Evolutionary conservation across 2,329 filamentous ascomycete genomes (phyloP), one percentile per base, ranked within the genome.

Genomic region (Aschersonia sp.): DNA sequence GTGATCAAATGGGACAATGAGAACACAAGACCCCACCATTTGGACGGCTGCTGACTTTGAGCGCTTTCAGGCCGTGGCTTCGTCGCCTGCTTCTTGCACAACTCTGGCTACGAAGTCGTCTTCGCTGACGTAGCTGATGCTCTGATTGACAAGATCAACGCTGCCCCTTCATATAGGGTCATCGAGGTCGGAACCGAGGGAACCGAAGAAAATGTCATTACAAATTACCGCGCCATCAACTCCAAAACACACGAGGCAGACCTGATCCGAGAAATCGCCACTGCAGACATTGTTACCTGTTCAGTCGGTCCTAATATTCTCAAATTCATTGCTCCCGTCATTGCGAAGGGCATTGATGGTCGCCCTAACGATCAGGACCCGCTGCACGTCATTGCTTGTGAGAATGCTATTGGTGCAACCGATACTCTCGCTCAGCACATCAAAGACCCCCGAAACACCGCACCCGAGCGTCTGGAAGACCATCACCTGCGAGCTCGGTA

Each of bases 181-280:
- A 94, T 91, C 51, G 89, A 96, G 70, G 88, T 96, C 57, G 89
- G 89, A 55, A 75, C 80, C 45, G 84, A 94, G 51, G 89, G 86
- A 57, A 89, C 89, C 59, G 77, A 75, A 49, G 80, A 80, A 59
- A 89, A 85, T 68, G 84, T 72, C 58, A 94, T 98, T 69, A 85
- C 85, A 67, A 92, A 96, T 72, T 97, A 95, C 75, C 86, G 88
- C 47, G 92, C 92, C 67, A 85, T 97, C 77, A 96, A 97, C 80
- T 94, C 88, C 57, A 89, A 85, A 70, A 80, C 83, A 54, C 74
- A 95, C 62, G 84, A 94, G 70, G 74, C 75, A 47, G 82, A 91
- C 48, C 80, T 95, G 48, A 69, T 97, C 55, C 68, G 91, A 44
- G 87, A 92, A 71, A 94, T 97, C 58, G 76, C 84, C 48, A 84